Conservation (phyloP, 2,329 filamentous ascomycete species). For the Sclerotinia glacialis region DNA sequence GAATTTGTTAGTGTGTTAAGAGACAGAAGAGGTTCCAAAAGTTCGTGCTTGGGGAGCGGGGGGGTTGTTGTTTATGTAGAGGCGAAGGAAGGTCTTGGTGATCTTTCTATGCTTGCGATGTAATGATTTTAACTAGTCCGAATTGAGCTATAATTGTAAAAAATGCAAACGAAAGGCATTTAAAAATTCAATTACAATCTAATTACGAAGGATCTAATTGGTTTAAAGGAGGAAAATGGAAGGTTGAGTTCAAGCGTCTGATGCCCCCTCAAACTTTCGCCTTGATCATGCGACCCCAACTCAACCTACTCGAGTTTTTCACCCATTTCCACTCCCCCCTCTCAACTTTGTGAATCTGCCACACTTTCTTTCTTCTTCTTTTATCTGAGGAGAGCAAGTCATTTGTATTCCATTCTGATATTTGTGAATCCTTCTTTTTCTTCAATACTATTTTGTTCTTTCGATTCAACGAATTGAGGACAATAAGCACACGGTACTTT, state of each 20-base stretch:
- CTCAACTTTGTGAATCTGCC: neutral
- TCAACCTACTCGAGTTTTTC: constrained; percentile 16
- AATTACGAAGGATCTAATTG: neutral
- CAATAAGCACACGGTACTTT: neutral
- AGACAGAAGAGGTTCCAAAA: constrained; percentile 17
- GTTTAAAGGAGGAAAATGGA: constrained; percentile 6
- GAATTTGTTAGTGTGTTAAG: neutral
- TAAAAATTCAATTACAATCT: too few relatives aligned
- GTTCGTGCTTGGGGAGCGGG: constrained; percentile 14
- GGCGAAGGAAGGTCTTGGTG: constrained; percentile 14
- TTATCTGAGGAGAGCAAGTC: neutral
- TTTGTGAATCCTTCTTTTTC: neutral
- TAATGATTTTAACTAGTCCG: constrained; percentile 11
- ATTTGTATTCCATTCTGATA: constrained; percentile 1
- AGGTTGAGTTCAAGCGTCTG: neutral
- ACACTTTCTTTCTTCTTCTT: constrained; percentile 5
- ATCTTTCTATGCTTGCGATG: neutral
- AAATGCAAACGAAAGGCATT: constrained; percentile 17
- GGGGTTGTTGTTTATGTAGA: constrained; percentile 20
- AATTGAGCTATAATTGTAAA: constrained; percentile 18
- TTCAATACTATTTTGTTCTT: neutral
- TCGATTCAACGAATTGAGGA: neutral
- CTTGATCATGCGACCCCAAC: constrained; percentile 19
- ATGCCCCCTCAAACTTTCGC: constrained; percentile 9
- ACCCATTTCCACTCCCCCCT: neutral